Evolutionary conservation across 1,139 yeast species (phyloP), one percentile per base, ranked within the genome.

Genomic region (Nakaseomyces glabratus): DNA sequence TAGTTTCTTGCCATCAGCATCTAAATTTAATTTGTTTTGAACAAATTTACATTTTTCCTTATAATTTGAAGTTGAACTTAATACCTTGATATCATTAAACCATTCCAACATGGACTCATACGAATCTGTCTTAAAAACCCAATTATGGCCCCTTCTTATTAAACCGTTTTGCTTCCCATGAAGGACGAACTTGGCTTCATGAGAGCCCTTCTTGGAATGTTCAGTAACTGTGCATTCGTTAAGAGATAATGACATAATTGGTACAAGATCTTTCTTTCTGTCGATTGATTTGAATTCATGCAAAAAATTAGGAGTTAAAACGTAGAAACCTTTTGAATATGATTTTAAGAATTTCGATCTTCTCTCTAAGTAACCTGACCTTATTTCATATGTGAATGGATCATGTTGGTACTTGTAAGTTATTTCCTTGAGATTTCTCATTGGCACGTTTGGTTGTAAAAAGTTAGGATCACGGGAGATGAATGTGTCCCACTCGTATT

Each of bases 211-310:
- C 57, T 78, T 77, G 11, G 85, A 73, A 58, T 85, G 94, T 44
- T 82, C 93, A 22, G 84, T 73, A 11, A 90, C 73, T 44, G 75
- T 76, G 53, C 95, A 86, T 38, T 82, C 84, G 49, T 78, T 82
- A 41, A 90, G 68, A 12, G 84, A 71, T 39, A 88, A 63, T 0
- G 96, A 85, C 79, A 84, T 77, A 11, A 82, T 79, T 2, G 97
- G 98, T 10, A 68, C 57, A 36, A 82, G 75, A 54, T 86, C 95
- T 51, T 73, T 79, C 48, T 78, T 80, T 35, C 94, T 70, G 57
- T 86, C 95, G 6, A 75, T 61, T 1, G 86, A 66, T 62, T 85
- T 86, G 61, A 88, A 84, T 61, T 90, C 98, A 56, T 90, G 97
- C 40, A 90, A 64, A 50, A 73, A 86, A 38, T 78, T 76, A 36